Base-by-base conservation (phyloP, 139 green algal species). In the Gonium pectorale region DNA sequence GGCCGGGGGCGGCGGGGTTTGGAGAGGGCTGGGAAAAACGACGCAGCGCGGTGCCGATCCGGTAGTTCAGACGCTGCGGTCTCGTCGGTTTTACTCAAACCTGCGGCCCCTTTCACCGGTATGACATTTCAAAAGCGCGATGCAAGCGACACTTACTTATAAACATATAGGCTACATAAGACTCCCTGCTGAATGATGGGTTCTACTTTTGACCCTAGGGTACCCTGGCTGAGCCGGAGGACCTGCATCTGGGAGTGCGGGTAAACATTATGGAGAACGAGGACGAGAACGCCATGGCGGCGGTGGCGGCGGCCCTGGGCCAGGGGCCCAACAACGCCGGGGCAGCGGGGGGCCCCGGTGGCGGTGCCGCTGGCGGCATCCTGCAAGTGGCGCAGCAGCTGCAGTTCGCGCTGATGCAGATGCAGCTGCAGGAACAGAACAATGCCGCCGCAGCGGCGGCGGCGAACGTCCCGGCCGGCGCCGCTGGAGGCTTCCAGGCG, bases 181-280 rank as follows among this genome's bases (percentile, higher is more conserved):
- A n/a, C n/a, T n/a, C 15, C 1, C 63, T n/a, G 9, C 63, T 44
- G 9, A n/a, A n/a, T n/a, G n/a, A n/a, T n/a, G n/a, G n/a, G n/a
- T 21, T n/a, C 21, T 49, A 22, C 66, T 6, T 52, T 33, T 8
- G 27, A 3, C 29, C 37, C 0, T 62, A 83, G 77, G 77, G 77
- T 19, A 31, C 77, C 21, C 59, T 83, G 43, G 77, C 60, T 1
- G 77, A 73, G 62, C 77, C 77, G 3, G 77, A 83, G 62, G 77
- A 83, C 43, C 77, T 83, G 43, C 77, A 83, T 31, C 77, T 83
- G 59, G 77, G 77, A 43, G 77, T 83, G 43, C 77, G 77, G 2
- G 24, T 73, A n/a, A 62, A 83, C 60, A 83, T 83, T n/a, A 33
- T 83, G 60, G 77, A 83, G 63, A 44, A 79, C 46, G 70, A 79